Evolutionary conservation across 1,139 yeast genomes (phyloP), one percentile per base, ranked within the genome.

Genomic region (Entelexis paramagnoliae): DNA sequence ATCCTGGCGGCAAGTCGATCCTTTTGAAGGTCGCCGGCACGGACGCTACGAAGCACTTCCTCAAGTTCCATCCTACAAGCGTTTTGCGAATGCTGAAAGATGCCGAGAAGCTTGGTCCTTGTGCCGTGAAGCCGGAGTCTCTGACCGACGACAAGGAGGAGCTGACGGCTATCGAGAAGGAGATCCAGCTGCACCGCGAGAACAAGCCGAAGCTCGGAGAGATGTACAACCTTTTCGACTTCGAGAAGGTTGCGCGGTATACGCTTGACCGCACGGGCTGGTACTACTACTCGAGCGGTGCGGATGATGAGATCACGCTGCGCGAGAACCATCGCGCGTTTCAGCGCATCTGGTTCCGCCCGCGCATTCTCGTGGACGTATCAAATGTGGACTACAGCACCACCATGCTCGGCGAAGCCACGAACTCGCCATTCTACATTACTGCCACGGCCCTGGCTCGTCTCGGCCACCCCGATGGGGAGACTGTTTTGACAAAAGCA

Each of bases 241-340:
- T 89, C 63, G 97, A 89, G 66, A 77, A 77, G 61, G 80, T 89
- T 46, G 96, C 97, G 1, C 75, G 88, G 51, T 78, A 80, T 58
- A 79, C 83, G 44, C 68, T 89, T 75, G 77, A 84, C 41, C 80
- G 79, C 57, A 77, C 80, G 16, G 96, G 93, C 0, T 85, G 96
- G 91, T 91, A 89, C 13, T 89, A 89, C 68, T 89, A 87, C 65
- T 82, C 94, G 2, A 81, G 93, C 36, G 97, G 94, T 9, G 77
- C 94, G 42, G 96, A 89, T 66, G 97, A 89, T 66, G 97, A 89
- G 69, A 79, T 89, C 59, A 77, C 95, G 2, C 67, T 86, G 64
- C 75, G 97, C 59, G 95, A 88, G 63, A 89, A 89, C 69, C 96
- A 88, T 64, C 73, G 81, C 55, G 89, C 95, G 4, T 89, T 79